phyloP scores from a whole-genome alignment of 1,284 basidiomycete genomes.

The Cronartium quercuum region DNA sequence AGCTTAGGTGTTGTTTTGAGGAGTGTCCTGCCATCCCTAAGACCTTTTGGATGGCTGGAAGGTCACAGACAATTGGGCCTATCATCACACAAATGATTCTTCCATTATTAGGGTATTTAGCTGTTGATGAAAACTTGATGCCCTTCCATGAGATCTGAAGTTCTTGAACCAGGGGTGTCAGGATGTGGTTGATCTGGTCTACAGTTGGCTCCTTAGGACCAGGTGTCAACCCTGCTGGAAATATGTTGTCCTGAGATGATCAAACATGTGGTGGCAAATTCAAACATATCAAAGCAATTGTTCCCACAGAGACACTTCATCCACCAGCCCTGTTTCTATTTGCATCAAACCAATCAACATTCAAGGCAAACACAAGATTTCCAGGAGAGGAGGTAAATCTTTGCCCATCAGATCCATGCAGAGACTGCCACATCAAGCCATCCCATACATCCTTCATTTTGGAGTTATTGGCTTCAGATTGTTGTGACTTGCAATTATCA shows the following conservation, averaged over 20 bases:
- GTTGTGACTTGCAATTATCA: not conserved
- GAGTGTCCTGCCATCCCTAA: slow-evolving; percentile 19
- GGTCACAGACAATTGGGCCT: slow-evolving; percentile 19
- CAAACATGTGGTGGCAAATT: slow-evolving; percentile 47
- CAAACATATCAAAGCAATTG: slow-evolving; percentile 11
- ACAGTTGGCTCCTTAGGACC: slow-evolving; percentile 41
- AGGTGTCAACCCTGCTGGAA: slow-evolving; percentile 50
- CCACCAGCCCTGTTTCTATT: slow-evolving; percentile 7
- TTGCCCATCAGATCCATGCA: not conserved
- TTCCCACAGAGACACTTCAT: not conserved
- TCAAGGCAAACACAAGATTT: slow-evolving; percentile 28
- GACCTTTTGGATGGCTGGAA: slow-evolving; percentile 17
- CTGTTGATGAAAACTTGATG: slow-evolving; percentile 7
- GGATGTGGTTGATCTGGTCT: slow-evolving; percentile 46
- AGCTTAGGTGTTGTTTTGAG: not conserved
- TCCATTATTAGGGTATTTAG: slow-evolving; percentile 9
- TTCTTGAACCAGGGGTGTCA: slow-evolving; percentile 47
- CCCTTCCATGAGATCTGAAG: slow-evolving; percentile 46
- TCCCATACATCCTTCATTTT: not conserved
- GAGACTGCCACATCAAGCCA: not conserved
- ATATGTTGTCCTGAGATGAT: slow-evolving; percentile 50
- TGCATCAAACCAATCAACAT: slow-evolving; percentile 30
- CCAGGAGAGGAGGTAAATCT: not conserved
- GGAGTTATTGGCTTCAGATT: not conserved
- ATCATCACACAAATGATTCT: slow-evolving; percentile 6